These are phyloP conservation scores for Brettanomyces nanus DNA, from an alignment of 805 yeast species.

Conservation along the genomic window DNA sequence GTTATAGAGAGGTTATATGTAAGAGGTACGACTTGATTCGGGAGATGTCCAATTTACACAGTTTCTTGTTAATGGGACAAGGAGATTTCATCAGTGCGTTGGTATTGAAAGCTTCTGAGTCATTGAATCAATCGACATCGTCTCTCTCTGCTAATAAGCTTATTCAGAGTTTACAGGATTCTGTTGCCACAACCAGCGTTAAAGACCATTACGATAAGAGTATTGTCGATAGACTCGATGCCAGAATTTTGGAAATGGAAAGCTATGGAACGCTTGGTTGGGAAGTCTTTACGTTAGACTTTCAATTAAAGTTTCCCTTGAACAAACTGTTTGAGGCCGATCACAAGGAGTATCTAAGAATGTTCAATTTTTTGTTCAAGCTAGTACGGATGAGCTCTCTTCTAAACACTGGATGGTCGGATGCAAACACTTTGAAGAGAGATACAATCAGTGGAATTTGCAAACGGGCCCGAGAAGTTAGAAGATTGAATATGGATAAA, in stretches of 20 bases:
- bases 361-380: constrained; percentile 83
- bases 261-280: constrained; percentile 66
- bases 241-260: constrained; percentile 66
- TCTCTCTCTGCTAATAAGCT: constrained; percentile 57
- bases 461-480: constrained; percentile 9
- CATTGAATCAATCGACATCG: constrained; percentile 55
- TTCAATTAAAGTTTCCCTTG: constrained; percentile 43
- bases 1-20: constrained; percentile 40
- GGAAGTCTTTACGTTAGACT: constrained; percentile 90
- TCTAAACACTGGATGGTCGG: constrained; percentile 41
- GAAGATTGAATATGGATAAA: constrained; percentile 3
- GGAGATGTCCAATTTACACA: constrained; percentile 57
- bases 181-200: constrained; percentile 49
- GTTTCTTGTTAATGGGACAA: constrained; percentile 58
- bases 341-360: constrained; percentile 57
- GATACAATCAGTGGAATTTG: constrained; percentile 16
- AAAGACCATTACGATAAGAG: constrained; percentile 28
- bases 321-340: constrained; percentile 45
- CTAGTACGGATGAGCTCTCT: constrained; percentile 53
- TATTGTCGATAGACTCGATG: constrained; percentile 59
- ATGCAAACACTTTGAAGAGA: constrained; percentile 26
- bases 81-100: constrained; percentile 78
- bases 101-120: constrained; percentile 42
- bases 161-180: constrained; percentile 54
- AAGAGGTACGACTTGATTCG: constrained; percentile 38